Evolutionary conservation across 352 stramenopile species (phyloP).

Genomic region (Discostella stelligera): DNA sequence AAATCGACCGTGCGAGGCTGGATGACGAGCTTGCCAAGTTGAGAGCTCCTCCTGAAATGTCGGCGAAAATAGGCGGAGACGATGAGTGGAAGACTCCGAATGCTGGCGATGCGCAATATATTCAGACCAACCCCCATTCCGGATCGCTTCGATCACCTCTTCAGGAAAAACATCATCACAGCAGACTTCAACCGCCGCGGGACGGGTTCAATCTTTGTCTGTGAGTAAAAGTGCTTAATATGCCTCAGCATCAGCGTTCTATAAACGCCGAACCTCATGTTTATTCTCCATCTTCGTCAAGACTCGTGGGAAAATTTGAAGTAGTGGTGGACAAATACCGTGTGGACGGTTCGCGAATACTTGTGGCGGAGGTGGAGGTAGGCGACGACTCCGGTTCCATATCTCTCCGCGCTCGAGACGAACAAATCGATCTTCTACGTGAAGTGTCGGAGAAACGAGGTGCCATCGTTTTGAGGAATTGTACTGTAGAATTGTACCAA

Average conservation of each 20-base stretch:
- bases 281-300: constrained; percentile 26
- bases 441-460: constrained; percentile 55
- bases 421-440: constrained; percentile 75
- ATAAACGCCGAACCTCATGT: not conserved
- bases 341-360: constrained; percentile 72
- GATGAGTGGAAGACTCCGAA: constrained; percentile 1
- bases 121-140: constrained; percentile 13
- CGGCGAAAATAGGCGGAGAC: not conserved
- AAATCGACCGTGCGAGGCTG: constrained; percentile 60
- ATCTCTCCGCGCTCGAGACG: constrained; percentile 73
- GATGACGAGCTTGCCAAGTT: constrained; percentile 29
- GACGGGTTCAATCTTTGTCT: constrained; percentile 80
- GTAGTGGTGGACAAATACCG: constrained; percentile 77
- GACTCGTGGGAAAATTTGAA: constrained; percentile 75
- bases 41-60: constrained; percentile 8
- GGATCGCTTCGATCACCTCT: constrained; percentile 13
- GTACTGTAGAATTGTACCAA: constrained; percentile 76
- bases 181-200: constrained; percentile 64
- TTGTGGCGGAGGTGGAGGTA: constrained; percentile 78
- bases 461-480: constrained; percentile 76
- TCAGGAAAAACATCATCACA: constrained; percentile 41
- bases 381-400: constrained; percentile 74
- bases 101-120: not conserved
- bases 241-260: not conserved
- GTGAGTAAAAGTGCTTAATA: constrained; percentile 53